Evolutionary conservation across 2,329 filamentous ascomycete species (phyloP), one percentile per base, ranked within the genome.

Genomic region (Lojkania enalia): DNA sequence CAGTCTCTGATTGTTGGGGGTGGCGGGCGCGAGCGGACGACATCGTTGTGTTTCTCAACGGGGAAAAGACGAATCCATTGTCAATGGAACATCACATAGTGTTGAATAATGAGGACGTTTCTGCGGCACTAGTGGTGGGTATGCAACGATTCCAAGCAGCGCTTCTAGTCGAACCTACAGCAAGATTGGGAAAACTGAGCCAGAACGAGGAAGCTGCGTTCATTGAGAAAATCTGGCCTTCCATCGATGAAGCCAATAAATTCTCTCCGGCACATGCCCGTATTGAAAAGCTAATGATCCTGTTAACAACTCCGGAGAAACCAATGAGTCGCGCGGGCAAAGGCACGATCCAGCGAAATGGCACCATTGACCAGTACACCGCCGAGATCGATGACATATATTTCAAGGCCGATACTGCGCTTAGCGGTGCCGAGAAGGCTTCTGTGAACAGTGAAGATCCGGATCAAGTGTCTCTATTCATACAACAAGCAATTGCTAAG

Each of bases 41-140:
- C 48, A 73, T 70, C 0, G 64, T 79, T 16, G 70, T 71, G 1
- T 58, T 79, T 5, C 61, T 74, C 3, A 78, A 78, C 40, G 76
- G 76, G 6, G 75, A 78, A 55, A 79, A 78, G 42, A 74, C 73
- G 13, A 70, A 74, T 15, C 75, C 76, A 0, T 61, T 78, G 5
- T 64, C 69, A 6, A 71, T 76, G 44, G 84, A 86, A 60, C n/a
- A n/a, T n/a, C n/a, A n/a, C n/a, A n/a, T n/a, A n/a, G n/a, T n/a
- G n/a, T n/a, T n/a, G n/a, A n/a, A n/a, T n/a, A n/a, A n/a, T n/a
- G n/a, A n/a, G n/a, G n/a, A n/a, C n/a, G n/a, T n/a, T n/a, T n/a
- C n/a, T n/a, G n/a, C n/a, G n/a, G n/a, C n/a, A n/a, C n/a, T n/a
- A n/a, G n/a, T n/a, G n/a, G n/a, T n/a, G n/a, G n/a, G n/a, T n/a